Percentiles rank a stretch among this genome's conserved stretches.
Evolutionary conservation across 1,284 basidiomycete species (phyloP).

Genomic region (Dichomitus squalens): DNA sequence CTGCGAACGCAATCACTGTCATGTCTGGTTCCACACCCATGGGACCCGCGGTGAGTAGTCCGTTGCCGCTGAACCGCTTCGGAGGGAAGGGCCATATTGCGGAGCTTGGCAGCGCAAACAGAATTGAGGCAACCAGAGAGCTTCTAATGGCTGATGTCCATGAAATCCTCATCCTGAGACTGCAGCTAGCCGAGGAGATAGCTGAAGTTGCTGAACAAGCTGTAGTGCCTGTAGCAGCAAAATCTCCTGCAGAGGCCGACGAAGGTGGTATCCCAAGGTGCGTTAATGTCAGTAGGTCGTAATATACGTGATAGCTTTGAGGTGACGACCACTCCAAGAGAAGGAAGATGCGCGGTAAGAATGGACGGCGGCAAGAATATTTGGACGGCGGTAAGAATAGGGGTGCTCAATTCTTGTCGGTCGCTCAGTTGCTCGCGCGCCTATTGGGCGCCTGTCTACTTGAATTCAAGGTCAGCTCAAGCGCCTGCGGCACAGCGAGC

Average conservation of each 20-base stretch:
- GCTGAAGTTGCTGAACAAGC: background rate
- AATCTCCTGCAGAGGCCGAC: background rate
- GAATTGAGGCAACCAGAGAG: background rate
- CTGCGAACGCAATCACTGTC: constrained; percentile 87
- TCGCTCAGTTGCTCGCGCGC: too few relatives aligned
- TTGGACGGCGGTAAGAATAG: too few relatives aligned
- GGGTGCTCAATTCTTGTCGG: too few relatives aligned
- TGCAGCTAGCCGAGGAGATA: background rate
- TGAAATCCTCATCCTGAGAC: background rate
- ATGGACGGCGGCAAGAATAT: too few relatives aligned
- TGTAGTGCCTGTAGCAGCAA: background rate
- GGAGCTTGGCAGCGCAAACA: background rate
- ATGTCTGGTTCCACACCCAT: constrained; percentile 77
- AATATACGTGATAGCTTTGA: background rate
- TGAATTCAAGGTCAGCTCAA: too few relatives aligned
- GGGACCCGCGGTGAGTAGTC: constrained; percentile 79
- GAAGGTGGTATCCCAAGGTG: background rate
- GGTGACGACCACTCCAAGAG: too few relatives aligned
- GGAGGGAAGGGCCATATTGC: constrained; percentile 81
- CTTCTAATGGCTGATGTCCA: background rate
- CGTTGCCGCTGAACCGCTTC: constrained; percentile 87
- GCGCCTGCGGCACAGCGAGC: too few relatives aligned
- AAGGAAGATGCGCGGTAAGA: too few relatives aligned
- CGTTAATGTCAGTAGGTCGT: background rate
- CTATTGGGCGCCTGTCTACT: too few relatives aligned